Base-by-base conservation (phyloP, 2,329 filamentous ascomycete species). In the Beauveria rudraprayagi region DNA sequence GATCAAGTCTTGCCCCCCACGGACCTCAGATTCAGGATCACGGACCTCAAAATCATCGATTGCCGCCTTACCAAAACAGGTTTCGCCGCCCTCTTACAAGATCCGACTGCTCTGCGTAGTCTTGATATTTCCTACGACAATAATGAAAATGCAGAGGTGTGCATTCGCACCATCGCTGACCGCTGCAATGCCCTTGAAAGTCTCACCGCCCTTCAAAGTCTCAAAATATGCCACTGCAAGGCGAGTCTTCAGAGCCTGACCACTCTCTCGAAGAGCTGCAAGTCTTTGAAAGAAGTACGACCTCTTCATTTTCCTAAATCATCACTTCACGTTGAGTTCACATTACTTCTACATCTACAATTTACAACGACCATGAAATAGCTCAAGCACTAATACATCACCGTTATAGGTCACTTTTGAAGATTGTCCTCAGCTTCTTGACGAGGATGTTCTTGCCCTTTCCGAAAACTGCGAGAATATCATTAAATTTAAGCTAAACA, bases 401-500 rank as follows among this genome's bases (percentile, higher is more conserved):
- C 40, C 1, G 40, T n/a, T 1, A 43, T 43, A 43, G 40, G 40
- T 43, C 8, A 4, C 1, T 8, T 43, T 43, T 3, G 3, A 34
- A 5, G 0, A 9, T n/a, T 43, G 16, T 43, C 8, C 40, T 43
- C 10, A 43, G 40, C 40, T 43, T 6, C 8, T 7, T 43, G n/a
- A 43, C 40, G 40, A 43, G 40, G 6, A 43, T 43, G 16, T n/a
- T n/a, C 17, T 43, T 43, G n/a, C 16, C 40, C 40, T 43, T 4
- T 3, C 40, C 17, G 17, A 43, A 1, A n/a, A 43, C 0, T 43
- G 40, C 40, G 2, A 9, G 40, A n/a, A 43, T 43, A 43, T n/a
- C 2, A 43, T 2, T 6, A 1, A 6, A 43, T 43, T 43, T n/a
- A 7, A 9, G 0, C 17, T 43, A 1, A 0, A 43, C 8, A n/a